Conservation (phyloP, 306 rosid species). For the Pyrus bretschneideri region DNA sequence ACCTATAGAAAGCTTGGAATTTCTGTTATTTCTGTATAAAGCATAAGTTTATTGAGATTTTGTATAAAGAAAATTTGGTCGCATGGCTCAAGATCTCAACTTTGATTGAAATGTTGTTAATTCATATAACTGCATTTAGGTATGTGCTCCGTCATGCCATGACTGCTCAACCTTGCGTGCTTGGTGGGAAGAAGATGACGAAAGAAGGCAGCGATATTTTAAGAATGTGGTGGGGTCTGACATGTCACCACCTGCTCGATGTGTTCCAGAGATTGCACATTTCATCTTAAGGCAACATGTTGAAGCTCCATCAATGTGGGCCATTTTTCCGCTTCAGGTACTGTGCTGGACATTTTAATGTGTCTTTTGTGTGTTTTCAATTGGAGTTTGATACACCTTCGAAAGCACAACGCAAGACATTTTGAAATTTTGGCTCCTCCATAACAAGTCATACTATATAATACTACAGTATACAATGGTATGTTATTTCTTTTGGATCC, state of each 20-base stretch:
- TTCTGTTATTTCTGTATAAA: neutral
- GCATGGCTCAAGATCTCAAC: neutral
- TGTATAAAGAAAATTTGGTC: neutral
- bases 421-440: neutral
- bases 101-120: slow-evolving; percentile 12
- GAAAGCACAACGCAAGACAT: neutral
- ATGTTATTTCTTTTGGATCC: neutral
- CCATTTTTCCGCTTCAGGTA: slow-evolving; percentile 99
- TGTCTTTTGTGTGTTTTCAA: neutral
- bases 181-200: slow-evolving; percentile 99
- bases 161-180: slow-evolving; percentile 95
- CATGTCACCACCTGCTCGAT: slow-evolving; percentile 55
- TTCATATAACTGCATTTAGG: slow-evolving; percentile 31
- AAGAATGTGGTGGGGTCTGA: slow-evolving; percentile 60
- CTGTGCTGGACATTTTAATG: neutral
- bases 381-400: neutral
- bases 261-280: slow-evolving; percentile 70
- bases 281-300: slow-evolving; percentile 64
- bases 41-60: neutral
- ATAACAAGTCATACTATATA: neutral
- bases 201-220: slow-evolving; percentile 66
- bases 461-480: neutral
- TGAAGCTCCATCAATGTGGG: slow-evolving; percentile 99
- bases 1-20: neutral
- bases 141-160: slow-evolving; percentile 96